These are phyloP conservation scores for Leishmania major DNA, from an alignment of 208 protist genomes.

Conservation along the genomic window DNA sequence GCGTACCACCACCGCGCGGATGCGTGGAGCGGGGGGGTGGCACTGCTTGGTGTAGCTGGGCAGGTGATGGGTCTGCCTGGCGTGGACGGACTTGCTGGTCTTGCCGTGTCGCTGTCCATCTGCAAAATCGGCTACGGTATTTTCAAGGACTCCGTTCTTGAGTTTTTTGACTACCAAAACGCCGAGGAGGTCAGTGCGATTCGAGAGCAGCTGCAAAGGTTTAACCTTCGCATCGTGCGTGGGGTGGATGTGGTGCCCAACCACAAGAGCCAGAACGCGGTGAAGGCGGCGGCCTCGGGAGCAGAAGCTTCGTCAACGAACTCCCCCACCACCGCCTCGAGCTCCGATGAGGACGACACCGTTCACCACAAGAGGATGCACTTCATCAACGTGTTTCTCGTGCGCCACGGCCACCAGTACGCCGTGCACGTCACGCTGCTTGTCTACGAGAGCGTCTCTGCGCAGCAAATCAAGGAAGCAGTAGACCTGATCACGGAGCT, in stretches of 20 bases:
- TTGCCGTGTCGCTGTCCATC: conserved; percentile 80
- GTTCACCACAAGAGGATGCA: conserved; percentile 32
- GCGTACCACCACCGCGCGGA: conserved; percentile 90
- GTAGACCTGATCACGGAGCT: conserved; percentile 56
- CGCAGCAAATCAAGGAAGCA: conserved; percentile 42
- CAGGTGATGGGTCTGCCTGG: conserved; percentile 71
- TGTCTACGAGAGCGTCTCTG: conserved; percentile 38
- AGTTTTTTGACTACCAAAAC: conserved; percentile 90
- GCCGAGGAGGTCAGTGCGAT: conserved; percentile 65
- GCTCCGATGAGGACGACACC: conserved; percentile 12
- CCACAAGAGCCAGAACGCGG: not conserved
- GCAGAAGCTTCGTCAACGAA: not conserved
- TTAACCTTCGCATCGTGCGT: conserved; percentile 36
- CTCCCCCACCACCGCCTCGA: not conserved
- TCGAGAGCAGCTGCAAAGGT: conserved; percentile 65
- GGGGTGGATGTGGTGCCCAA: conserved; percentile 11
- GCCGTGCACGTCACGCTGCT: conserved; percentile 78
- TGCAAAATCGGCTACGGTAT: conserved; percentile 80
- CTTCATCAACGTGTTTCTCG: conserved; percentile 84
- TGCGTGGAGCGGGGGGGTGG: conserved; percentile 85
- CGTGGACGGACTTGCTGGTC: conserved; percentile 78
- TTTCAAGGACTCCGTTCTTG: conserved; percentile 58
- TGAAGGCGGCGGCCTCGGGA: not conserved
- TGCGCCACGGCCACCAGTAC: conserved; percentile 84
- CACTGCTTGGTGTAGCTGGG: conserved; percentile 77